Conservation (phyloP, 179 eudicot species). For the Corrigiola litoralis region DNA sequence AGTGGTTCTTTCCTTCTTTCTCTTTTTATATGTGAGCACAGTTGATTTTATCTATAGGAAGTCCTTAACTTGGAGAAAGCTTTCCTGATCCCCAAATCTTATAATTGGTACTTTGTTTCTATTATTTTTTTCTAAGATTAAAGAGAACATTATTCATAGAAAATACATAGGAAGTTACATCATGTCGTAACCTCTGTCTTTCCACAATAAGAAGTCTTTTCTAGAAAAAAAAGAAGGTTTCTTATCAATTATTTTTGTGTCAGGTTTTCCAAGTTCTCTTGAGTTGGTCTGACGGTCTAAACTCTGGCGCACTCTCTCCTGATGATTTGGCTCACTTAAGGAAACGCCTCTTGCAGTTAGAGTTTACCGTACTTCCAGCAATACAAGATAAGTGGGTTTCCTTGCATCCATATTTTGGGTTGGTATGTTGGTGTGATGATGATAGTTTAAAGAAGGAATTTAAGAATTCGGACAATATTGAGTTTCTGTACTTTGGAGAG, state of each 20-base stretch:
- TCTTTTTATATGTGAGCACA: no score
- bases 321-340: conserved; percentile 57
- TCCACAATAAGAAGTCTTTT: background rate
- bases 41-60: no score
- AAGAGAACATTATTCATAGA: background rate
- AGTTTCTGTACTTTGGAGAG: conserved; percentile 67
- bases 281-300: conserved; percentile 63
- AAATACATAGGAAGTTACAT: background rate
- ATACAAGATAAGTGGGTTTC: conserved; percentile 87
- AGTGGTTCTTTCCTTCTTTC: no score
- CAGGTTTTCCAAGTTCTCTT: conserved; percentile 76
- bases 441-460: conserved; percentile 67
- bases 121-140: no score
- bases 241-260: conserved; percentile 5
- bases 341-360: conserved; percentile 48
- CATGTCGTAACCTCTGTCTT: background rate
- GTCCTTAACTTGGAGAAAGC: no score
- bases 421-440: conserved; percentile 89
- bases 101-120: no score
- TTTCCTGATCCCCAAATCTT: no score
- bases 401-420: conserved; percentile 68
- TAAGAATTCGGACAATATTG: conserved; percentile 45
- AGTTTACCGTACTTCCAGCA: conserved; percentile 67
- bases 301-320: conserved; percentile 45
- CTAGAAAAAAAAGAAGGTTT: background rate